Evolutionary conservation across 345 rosid genomes (phyloP), one percentile per base, ranked within the genome.

Genomic region (Brassica cretica): DNA sequence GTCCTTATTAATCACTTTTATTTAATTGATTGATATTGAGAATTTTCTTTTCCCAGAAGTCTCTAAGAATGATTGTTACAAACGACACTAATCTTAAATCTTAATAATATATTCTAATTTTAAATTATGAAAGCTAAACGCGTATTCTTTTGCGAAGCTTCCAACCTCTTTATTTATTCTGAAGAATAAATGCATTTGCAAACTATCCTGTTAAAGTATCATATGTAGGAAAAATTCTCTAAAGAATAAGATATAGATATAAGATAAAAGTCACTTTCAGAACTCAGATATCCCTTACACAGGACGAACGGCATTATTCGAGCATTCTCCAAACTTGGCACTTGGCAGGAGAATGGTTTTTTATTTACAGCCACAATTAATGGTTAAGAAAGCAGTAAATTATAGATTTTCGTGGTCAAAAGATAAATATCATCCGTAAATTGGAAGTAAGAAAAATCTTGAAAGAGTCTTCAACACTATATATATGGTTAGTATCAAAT

Each of bases 171-270:
- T 53, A 33, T 65, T 19, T 65, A 74, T 74, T 53, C 77, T 37
- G 60, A 33, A n/a, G 77, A 74, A 74, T 74, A 63, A 19, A 51
- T 64, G 71, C 77, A 64, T 64, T 41, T 33, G 5, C 59, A 51
- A 5, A 11, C 15, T 46, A 11, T 46, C 53, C 53, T 46, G 15
- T 51, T 46, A 12, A 46, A 51, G 16, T 51, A 74, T 65, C 10
- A 65, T 24, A 51, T 64, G 64, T 18, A 29, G 12, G 15, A 32
- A 27, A 30, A 1, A 11, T 32, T 65, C 4, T 51, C 11, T 64
- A 65, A 53, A 51, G n/a, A 51, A 49, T 5, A 14, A 6, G 18
- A 5, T 49, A 49, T 18, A n/a, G n/a, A 14, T 51, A 51, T 51
- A 51, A 65, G 5, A 73, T 21, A 65, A 51, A 73, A 18, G 64